Evolutionary conservation across 306 rosid genomes (phyloP), one percentile per base, ranked within the genome.

Genomic region (Malus sylvestris): DNA sequence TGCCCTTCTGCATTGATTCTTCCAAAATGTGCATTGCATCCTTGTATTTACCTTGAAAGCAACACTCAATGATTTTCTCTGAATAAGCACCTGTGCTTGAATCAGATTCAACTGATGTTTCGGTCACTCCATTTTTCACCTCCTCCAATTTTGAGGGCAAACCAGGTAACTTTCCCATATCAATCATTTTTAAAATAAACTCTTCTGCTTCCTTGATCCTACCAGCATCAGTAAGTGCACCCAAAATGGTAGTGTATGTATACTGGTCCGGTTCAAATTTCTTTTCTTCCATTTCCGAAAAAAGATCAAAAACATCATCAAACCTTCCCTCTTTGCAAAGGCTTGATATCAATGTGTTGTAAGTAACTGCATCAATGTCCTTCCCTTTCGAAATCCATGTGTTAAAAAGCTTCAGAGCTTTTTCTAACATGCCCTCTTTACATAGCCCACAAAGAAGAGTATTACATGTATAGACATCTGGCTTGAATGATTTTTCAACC

Each of bases 361-460:
- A 94, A 6, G 96, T 89, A 78, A 95, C 92, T n/a, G 38, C 80
- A 76, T 94, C 89, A 23, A 89, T 38, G 19, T 81, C 76, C 77
- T 86, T 89, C 66, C 86, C 96, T 85, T 88, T 86, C 6, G 85
- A 86, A 71, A 88, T 80, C 96, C 91, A 94, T 19, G 89, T 62
- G 76, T 85, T 65, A 76, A 92, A 90, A 73, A 94, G 88, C 75
- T 75, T 88, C 70, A 86, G 83, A 80, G 95, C 98, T 84, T 85
- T 92, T 73, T 94, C 96, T 67, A 92, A 78, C 95, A 85, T 86
- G 25, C 93, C 90, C 82, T 81, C 83, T 61, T 49, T 83, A 70
- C 97, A 94, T 67, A 94, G 87, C 61, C 96, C 98, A 67, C 68
- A 74, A 66, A 94, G 96, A 82, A 94, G 97, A 81, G 92, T 94